Conservation (phyloP, 306 rosid species). For the Cicer bijugum region DNA sequence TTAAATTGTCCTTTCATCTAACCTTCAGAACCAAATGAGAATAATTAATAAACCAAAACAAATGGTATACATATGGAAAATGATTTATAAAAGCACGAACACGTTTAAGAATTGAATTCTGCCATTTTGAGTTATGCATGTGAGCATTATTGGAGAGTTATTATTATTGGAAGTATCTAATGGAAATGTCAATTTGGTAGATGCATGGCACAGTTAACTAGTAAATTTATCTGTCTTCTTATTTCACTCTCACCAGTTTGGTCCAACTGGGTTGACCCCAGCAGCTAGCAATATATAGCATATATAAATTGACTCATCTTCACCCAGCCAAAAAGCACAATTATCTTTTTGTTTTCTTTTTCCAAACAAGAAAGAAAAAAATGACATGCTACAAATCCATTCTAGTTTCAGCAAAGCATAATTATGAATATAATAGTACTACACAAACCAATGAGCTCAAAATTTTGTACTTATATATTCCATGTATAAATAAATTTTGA, state of each 20-base stretch:
- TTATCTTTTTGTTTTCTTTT: constrained; percentile 37
- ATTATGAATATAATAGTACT: background rate
- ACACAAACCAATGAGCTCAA: background rate
- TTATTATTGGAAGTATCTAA: constrained; percentile 27
- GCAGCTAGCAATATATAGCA: background rate
- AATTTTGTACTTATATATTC: background rate
- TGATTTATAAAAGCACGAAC: constrained; percentile 34
- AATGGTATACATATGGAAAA: constrained; percentile 22
- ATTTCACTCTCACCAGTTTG: constrained; percentile 6
- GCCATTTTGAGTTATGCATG: constrained; percentile 35
- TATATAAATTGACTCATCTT: constrained; percentile 25
- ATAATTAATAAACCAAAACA: constrained; percentile 2
- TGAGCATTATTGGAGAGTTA: background rate
- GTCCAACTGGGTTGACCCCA: constrained; percentile 42
- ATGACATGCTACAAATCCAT: constrained; percentile 13
- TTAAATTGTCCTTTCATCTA: constrained; percentile 36
- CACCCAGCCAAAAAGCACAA: constrained; percentile 25
- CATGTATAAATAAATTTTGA: background rate
- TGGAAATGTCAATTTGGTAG: constrained; percentile 27
- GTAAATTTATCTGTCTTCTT: constrained; percentile 16
- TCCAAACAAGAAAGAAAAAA: constrained; percentile 41
- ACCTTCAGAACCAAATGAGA: constrained; percentile 28
- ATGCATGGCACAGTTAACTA: constrained; percentile 20
- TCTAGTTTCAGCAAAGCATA: constrained; percentile 24
- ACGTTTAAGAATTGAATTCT: constrained; percentile 35